Evolutionary conservation across 768 basidiomycete genomes (phyloP), one percentile per base, ranked within the genome.

Genomic region (Leccinum longicurvipes): DNA sequence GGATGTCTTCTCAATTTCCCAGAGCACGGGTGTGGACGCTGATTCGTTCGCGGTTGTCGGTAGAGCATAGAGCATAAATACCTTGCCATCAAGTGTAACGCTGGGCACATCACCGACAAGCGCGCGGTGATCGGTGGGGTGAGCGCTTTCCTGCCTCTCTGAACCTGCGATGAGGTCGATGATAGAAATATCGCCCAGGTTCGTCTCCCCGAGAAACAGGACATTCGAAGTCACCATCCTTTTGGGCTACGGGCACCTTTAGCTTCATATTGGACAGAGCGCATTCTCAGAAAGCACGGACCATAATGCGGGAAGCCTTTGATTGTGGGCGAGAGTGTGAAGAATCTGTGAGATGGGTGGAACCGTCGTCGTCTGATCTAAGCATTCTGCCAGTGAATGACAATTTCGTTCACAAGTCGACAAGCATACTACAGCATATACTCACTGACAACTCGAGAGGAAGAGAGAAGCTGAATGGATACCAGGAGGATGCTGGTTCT

Each of bases 151-250:
- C 27, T 46, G 42, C 15, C 50, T 54, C 31, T 25, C 58, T 46
- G 58, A 17, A n/a, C 53, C 51, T 36, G 54, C 56, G 41, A 59
- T 23, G 49, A 67, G 53, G 29, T 68, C 52, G 56, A 63, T 24
- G 19, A 67, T 56, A 53, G 61, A 68, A 51, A 19, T 17, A 17
- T 61, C 53, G 29, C 58, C 61, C 3, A 59, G 51, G 41, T 39
- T 39, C n/a, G 58, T 68, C 51, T 66, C 67, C 28, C 64, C 67
- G 3, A 67, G 29, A 47, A 67, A 57, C 6, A 67, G 19, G 28
- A 67, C 42, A 47, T 67, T 61, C 19, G 58, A 54, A 45, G 51
- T 21, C 2, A 42, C n/a, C 29, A 53, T 50, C 21, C 29, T 45
- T 31, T 29, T 42, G 42, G 45, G 31, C 67, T 67, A 36, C 29